phyloP scores from a whole-genome alignment of 2,329 filamentous ascomycete genomes.

The Neopestalotiopsis clavispora region DNA sequence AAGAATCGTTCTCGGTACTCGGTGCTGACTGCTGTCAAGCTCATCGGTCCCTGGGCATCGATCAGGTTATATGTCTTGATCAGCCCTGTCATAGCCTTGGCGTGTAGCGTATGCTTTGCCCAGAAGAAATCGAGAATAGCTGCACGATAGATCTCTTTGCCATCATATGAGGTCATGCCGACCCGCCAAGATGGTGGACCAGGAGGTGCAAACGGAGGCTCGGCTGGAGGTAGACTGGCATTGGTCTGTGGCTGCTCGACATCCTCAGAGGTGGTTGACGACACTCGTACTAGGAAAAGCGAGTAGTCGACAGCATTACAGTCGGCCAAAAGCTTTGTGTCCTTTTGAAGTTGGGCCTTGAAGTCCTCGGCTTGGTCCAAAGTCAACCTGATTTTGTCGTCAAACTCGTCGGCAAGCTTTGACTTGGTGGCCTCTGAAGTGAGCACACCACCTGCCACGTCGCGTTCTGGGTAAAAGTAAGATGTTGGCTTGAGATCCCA shows the following conservation, averaged over 20 bases:
- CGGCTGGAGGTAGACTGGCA: conserved; percentile 28
- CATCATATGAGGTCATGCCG: conserved; percentile 65
- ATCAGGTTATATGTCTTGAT: conserved; percentile 68
- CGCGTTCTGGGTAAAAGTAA: conserved; percentile 78
- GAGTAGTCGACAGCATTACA: conserved; percentile 77
- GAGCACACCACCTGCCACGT: conserved; percentile 68
- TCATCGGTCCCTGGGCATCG: conserved; percentile 72
- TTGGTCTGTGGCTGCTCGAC: conserved; percentile 53
- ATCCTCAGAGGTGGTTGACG: conserved; percentile 27
- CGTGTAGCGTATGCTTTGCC: conserved; percentile 73
- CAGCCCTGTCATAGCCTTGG: conserved; percentile 68
- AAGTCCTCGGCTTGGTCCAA: conserved; percentile 60
- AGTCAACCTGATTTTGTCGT: conserved; percentile 66
- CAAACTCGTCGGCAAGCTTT: conserved; percentile 69
- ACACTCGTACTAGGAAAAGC: conserved; percentile 67
- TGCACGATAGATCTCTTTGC: conserved; percentile 70
- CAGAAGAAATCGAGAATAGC: conserved; percentile 79
- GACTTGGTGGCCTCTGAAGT: conserved; percentile 69
- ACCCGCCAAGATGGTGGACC: conserved; percentile 60
- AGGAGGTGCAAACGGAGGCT: conserved; percentile 40
- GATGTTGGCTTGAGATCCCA: conserved; percentile 77
- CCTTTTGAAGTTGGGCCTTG: conserved; percentile 57
- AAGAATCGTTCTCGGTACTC: conserved; percentile 67
- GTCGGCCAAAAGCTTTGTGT: conserved; percentile 66
- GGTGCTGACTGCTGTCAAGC: conserved; percentile 70